A percentile compares a stretch with the other conserved stretches of the same genome.
phyloP scores from a whole-genome alignment of 805 yeast species.

The Cyberlindnera suaveolens region DNA sequence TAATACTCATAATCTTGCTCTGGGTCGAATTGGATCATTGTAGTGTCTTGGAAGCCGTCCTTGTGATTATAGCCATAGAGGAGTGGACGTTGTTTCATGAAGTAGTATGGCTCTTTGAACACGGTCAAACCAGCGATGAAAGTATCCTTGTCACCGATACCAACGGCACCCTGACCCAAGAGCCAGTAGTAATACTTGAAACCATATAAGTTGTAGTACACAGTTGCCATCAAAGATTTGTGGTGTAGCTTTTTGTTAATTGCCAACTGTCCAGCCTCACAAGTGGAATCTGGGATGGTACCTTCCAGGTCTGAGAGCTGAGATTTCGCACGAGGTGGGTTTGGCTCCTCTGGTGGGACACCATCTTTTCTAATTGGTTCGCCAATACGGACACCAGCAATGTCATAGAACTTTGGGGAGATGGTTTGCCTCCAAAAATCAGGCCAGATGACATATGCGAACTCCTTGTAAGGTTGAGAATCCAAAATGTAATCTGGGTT shows the following conservation, averaged over 20 bases:
- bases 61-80: slow-evolving; percentile 20
- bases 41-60: slow-evolving; percentile 24
- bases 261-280: slow-evolving; percentile 68
- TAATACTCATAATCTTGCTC: slow-evolving; percentile 21
- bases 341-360: slow-evolving; percentile 32
- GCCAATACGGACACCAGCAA: slow-evolving; percentile 39
- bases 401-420: slow-evolving; percentile 50
- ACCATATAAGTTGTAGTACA: slow-evolving; percentile 64
- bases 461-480: slow-evolving; percentile 37
- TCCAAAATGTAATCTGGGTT: slow-evolving; percentile 44
- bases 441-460: slow-evolving; percentile 56
- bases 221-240: slow-evolving; percentile 49
- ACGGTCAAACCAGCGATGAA: slow-evolving; percentile 36
- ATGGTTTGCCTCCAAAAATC: slow-evolving; percentile 68
- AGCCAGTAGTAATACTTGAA: slow-evolving; percentile 64
- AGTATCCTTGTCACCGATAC: slow-evolving; percentile 78
- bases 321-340: slow-evolving; percentile 34
- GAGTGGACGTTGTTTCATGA: slow-evolving; percentile 22
- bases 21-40: slow-evolving; percentile 26
- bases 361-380: slow-evolving; percentile 34
- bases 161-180: slow-evolving; percentile 69
- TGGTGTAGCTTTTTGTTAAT: slow-evolving; percentile 56
- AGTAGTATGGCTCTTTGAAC: slow-evolving; percentile 19
- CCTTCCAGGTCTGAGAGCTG: slow-evolving; percentile 54
- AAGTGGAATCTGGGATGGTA: slow-evolving; percentile 61